These are phyloP conservation scores for Wickerhamomyces tratensis DNA, from an alignment of 805 yeast species.

Conservation along the genomic window DNA sequence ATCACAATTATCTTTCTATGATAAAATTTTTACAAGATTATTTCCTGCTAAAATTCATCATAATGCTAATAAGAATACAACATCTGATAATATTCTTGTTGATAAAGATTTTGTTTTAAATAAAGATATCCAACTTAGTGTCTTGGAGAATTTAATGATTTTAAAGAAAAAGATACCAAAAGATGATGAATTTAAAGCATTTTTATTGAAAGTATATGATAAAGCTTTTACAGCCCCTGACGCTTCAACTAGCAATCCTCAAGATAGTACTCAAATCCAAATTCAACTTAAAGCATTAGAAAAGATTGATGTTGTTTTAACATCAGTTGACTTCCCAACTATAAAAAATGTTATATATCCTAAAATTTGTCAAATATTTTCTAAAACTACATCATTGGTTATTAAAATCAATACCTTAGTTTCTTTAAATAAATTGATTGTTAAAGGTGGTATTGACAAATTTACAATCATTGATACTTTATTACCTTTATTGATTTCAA, in stretches of 20 bases:
- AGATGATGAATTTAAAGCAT: conserved; percentile 39
- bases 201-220: conserved; percentile 34
- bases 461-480: conserved; percentile 66
- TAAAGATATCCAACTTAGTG: conserved; percentile 29
- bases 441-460: conserved; percentile 55
- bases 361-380: conserved; percentile 57
- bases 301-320: conserved; percentile 30
- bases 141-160: conserved; percentile 38
- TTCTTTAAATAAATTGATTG: conserved; percentile 49
- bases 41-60: no score
- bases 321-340: conserved; percentile 52
- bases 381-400: conserved; percentile 74
- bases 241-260: no score
- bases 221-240: conserved; percentile 12
- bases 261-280: conserved; percentile 11
- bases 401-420: conserved; percentile 63
- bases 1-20: conserved; percentile 73
- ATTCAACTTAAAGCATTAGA: conserved; percentile 46
- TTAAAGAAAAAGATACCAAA: conserved; percentile 37
- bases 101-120: conserved; percentile 24
- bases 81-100: conserved; percentile 10
- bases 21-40: conserved; percentile 42
- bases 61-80: no score
- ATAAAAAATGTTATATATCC: conserved; percentile 75
- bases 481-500: conserved; percentile 64